Base-by-base conservation (phyloP, 805 yeast species). In the Candida ulmi region DNA sequence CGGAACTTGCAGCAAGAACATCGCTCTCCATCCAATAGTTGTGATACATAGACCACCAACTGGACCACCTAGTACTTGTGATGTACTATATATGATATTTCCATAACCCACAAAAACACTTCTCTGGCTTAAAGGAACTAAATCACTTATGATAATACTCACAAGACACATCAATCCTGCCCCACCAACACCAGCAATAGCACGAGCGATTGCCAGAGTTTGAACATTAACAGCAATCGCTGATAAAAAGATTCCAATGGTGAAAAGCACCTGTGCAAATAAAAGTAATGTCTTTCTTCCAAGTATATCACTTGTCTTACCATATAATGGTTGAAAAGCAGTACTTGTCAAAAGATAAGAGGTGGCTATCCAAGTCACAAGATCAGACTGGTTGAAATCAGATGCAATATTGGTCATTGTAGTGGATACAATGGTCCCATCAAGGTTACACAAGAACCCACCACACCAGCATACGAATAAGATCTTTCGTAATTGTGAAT, bases 281-380 rank as follows among this genome's bases (percentile, higher is more conserved):
- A 75, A 42, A 9, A 76, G 54, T 8, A 73, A 65, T 11, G 61
- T 57, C 39, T 69, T 69, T 36, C 84, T 60, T 7, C 84, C 83
- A 45, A 72, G 64, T 17, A 84, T 73, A 47, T 85, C 91, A 32
- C 83, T 73, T 25, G 83, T 62, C 42, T 81, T 74, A 5, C 91
- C 93, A 40, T 78, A 80, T 19, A 84, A 55, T 1, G 88, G 90
- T 59, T 83, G 90, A 57, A 82, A 80, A 2, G 85, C 84, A 4
- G 86, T 74, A 44, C 76, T 78, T 2, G 90, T 80, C 23, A 85
- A 61, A 25, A 85, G 63, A 39, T 81, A 78, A 1, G 85, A 74
- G 0, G 88, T 77, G 4, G 88, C 88, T 3, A 83, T 81, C 90
- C 91, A 83, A 3, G 78, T 61, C 6, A 76, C 62, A 39, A 69